A percentile compares a stretch with the other conserved stretches of the same genome.
phyloP scores from a whole-genome alignment of 148 eudicot species.

The Vaccinium darrowii region DNA sequence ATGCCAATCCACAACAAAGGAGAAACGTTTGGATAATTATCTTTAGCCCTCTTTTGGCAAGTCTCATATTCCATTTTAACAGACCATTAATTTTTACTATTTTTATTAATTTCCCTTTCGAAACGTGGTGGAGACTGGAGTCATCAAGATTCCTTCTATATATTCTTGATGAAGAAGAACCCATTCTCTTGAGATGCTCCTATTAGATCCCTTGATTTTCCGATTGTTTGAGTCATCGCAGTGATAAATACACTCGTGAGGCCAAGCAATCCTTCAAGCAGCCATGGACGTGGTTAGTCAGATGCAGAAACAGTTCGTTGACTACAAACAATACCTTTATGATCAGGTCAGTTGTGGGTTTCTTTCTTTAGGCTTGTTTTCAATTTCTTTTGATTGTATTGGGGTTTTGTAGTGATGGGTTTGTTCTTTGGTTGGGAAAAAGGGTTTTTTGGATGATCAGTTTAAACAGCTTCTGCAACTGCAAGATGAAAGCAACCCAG shows the following conservation, averaged over 20 bases:
- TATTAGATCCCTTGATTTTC: background rate
- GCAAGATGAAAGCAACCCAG: conserved; percentile 84
- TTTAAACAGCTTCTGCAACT: conserved; percentile 57
- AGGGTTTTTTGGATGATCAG: conserved; percentile 70
- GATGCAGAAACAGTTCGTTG: conserved; percentile 42
- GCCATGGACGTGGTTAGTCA: conserved; percentile 39
- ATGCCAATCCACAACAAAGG: background rate
- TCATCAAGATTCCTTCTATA: background rate
- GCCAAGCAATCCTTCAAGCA: conserved; percentile 1
- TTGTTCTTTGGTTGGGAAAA: conserved; percentile 9
- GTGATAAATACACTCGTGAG: background rate
- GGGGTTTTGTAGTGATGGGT: background rate
- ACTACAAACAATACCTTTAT: conserved; percentile 28
- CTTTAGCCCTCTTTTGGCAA: background rate
- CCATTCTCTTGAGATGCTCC: background rate
- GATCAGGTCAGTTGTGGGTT: conserved; percentile 32
- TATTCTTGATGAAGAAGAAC: background rate
- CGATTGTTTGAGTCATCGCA: background rate
- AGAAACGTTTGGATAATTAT: background rate
- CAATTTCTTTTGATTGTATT: background rate
- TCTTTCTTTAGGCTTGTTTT: background rate
- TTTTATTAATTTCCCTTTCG: background rate
- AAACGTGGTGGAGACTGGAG: background rate
- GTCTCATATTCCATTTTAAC: background rate
- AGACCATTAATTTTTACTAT: background rate